Conservation (phyloP, 352 stramenopile genomes). For the Globisporangium spiculum region DNA sequence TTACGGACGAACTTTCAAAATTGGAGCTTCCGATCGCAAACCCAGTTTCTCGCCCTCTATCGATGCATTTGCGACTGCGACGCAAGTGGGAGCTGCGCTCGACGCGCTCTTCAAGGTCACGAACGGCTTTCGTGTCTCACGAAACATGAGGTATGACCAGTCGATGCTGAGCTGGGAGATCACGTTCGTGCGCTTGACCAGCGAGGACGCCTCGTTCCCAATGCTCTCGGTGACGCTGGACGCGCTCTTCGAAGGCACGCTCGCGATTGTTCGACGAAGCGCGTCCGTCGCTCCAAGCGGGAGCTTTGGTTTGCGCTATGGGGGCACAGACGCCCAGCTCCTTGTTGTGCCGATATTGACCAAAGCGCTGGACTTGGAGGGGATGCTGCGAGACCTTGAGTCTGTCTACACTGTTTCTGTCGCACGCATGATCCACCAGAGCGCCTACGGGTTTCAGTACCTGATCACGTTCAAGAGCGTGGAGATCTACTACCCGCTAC, state of each 20-base stretch:
- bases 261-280: slow-evolving; percentile 20
- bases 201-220: slow-evolving; percentile 32
- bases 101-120: slow-evolving; percentile 33
- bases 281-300: slow-evolving; percentile 30
- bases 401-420: slow-evolving; percentile 36
- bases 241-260: slow-evolving; percentile 40
- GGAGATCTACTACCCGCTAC: slow-evolving; percentile 35
- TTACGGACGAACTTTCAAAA: slow-evolving; percentile 45
- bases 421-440: slow-evolving; percentile 16
- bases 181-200: slow-evolving; percentile 48
- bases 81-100: slow-evolving; percentile 37
- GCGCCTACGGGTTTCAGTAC: slow-evolving; percentile 44
- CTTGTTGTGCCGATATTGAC: slow-evolving; percentile 22
- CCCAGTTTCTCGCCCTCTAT: slow-evolving; percentile 20
- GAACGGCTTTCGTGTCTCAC: slow-evolving; percentile 30
- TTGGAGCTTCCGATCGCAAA: slow-evolving; percentile 23
- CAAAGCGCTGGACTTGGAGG: slow-evolving; percentile 28
- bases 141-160: slow-evolving; percentile 28
- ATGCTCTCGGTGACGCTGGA: slow-evolving; percentile 28
- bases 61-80: slow-evolving; percentile 52
- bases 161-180: slow-evolving; percentile 49
- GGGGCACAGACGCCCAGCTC: slow-evolving; percentile 14
- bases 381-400: slow-evolving; percentile 26
- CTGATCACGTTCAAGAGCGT: slow-evolving; percentile 54
- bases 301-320: slow-evolving; percentile 44